Evolutionary conservation across 139 green algal genomes (phyloP).

Genomic region (Tetradesmus lagerheimii): DNA sequence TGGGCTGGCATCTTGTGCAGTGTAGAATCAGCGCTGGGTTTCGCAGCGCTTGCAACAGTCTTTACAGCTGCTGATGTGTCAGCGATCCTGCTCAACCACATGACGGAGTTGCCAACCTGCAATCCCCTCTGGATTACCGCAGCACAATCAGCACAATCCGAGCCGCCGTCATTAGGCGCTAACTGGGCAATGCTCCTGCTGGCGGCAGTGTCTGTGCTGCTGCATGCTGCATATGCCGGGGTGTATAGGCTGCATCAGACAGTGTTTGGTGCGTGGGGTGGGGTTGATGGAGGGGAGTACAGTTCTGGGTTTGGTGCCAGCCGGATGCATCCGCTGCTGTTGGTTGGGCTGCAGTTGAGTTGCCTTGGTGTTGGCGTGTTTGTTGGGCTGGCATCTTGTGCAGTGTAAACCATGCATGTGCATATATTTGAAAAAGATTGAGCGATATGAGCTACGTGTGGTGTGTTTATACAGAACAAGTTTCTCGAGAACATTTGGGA

Average conservation of each 20-base stretch:
- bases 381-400: not conserved
- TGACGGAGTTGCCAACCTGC: not conserved
- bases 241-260: not conserved
- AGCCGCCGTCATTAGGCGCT: not conserved
- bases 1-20: not conserved
- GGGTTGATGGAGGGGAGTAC: not conserved
- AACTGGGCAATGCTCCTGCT: not conserved
- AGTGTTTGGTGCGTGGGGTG: not conserved
- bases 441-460: too few relatives aligned
- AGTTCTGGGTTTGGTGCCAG: not conserved
- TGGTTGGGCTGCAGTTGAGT: not conserved
- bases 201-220: not conserved
- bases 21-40: not conserved
- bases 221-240: not conserved
- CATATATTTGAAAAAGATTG: too few relatives aligned
- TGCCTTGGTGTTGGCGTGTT: not conserved
- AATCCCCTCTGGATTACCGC: not conserved
- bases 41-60: not conserved
- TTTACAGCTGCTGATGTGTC: not conserved
- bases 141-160: not conserved
- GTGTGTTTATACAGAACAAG: too few relatives aligned
- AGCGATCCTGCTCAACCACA: not conserved
- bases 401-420: too few relatives aligned
- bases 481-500: too few relatives aligned
- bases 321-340: not conserved